Conservation (phyloP, 2,329 filamentous ascomycete genomes). For the Nannizziopsis arthrosporioides region DNA sequence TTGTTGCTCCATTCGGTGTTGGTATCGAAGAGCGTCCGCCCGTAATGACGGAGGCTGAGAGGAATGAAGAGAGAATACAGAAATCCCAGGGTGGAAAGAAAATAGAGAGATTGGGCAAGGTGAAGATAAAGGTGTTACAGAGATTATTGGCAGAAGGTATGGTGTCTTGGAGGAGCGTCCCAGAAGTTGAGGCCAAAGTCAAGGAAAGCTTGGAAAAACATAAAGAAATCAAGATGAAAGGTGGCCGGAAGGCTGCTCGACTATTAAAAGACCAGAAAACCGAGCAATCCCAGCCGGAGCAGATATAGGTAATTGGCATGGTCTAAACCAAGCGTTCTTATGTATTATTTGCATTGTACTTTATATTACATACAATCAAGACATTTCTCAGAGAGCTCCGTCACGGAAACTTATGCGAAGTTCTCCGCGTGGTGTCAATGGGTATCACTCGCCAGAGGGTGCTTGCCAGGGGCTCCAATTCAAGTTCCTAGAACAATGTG, state of each 20-base stretch:
- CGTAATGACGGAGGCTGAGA: conserved; percentile 27
- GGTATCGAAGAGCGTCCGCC: conserved; percentile 28
- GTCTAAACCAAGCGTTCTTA: background rate
- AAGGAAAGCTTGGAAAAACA: background rate
- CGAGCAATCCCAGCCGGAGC: background rate
- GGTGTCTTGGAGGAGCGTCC: background rate
- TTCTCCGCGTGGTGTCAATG: too few species aligned
- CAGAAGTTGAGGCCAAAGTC: background rate
- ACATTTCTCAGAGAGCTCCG: background rate
- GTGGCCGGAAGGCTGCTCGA: background rate
- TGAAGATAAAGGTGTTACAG: conserved; percentile 24
- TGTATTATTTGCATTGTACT: too few species aligned
- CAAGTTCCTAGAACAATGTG: too few species aligned
- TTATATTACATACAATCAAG: too few species aligned
- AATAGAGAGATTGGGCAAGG: conserved; percentile 21
- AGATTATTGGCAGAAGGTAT: conserved; percentile 14
- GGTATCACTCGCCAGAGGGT: too few species aligned
- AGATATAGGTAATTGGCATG: background rate
- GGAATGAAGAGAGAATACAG: conserved; percentile 22
- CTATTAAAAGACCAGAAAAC: background rate
- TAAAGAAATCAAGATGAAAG: background rate
- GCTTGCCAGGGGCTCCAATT: too few species aligned
- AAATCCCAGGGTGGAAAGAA: conserved; percentile 26
- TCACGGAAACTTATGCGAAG: too few species aligned
- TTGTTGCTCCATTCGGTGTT: conserved; percentile 31